Percentiles rank a stretch among this genome's conserved stretches.
Evolutionary conservation across 805 yeast species (phyloP).

Genomic region (Schizosaccharomyces octosporus): DNA sequence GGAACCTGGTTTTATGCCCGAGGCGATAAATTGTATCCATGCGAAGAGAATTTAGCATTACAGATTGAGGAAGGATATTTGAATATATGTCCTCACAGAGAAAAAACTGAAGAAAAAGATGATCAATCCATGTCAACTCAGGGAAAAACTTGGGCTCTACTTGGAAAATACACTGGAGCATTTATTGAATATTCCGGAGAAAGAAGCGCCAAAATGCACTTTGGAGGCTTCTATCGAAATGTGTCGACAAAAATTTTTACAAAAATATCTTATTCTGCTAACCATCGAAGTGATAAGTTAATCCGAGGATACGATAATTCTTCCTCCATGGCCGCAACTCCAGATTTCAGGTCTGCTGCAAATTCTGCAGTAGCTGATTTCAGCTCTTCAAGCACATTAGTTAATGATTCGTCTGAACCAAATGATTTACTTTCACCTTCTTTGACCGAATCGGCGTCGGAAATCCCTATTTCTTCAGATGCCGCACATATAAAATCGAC

Average conservation of each 20-base stretch:
- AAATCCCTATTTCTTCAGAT: neutral
- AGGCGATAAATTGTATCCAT: conserved; percentile 19
- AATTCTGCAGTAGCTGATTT: neutral
- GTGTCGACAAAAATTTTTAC: neutral
- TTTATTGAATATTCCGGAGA: conserved; percentile 9
- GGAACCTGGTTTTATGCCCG: conserved; percentile 62
- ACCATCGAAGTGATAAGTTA: neutral
- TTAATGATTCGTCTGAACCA: neutral
- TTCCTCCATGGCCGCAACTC: neutral
- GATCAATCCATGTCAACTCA: neutral
- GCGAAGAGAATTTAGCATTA: conserved; percentile 24
- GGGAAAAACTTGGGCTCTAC: conserved; percentile 7
- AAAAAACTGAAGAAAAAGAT: neutral
- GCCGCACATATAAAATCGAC: neutral
- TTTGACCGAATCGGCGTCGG: neutral
- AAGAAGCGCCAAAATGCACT: conserved; percentile 9
- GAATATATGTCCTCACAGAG: conserved; percentile 16
- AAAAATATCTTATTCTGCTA: neutral
- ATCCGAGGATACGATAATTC: neutral
- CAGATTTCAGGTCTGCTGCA: neutral
- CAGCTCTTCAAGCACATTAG: neutral
- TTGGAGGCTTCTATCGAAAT: neutral
- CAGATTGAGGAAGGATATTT: conserved; percentile 35
- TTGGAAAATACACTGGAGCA: conserved; percentile 9
- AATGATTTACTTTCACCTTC: neutral